phyloP scores from a whole-genome alignment of 139 green algal species.

The Coccomyxa sp. region DNA sequence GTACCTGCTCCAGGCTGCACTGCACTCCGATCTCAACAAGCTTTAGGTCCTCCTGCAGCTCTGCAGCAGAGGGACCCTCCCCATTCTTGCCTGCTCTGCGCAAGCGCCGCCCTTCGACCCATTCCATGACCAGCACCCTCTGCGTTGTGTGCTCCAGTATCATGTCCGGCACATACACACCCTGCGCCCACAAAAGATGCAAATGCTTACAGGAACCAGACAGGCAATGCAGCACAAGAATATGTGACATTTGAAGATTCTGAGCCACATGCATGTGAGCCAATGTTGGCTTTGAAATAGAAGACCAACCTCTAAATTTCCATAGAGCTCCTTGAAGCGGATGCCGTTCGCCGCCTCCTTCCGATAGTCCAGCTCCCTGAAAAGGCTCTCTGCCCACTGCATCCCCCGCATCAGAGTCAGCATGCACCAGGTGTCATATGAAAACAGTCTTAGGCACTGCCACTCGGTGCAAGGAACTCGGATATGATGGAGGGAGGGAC shows the following conservation, averaged over 20 bases:
- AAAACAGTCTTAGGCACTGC: background rate
- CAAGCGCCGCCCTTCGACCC: conserved; percentile 79
- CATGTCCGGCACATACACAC: conserved; percentile 57
- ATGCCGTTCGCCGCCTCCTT: conserved; percentile 69
- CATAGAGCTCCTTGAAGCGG: conserved; percentile 52
- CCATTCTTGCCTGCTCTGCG: conserved; percentile 33
- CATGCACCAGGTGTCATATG: too few species aligned
- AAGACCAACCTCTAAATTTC: conserved; percentile 49
- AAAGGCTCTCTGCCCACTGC: conserved; percentile 67
- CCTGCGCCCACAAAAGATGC: conserved; percentile 13
- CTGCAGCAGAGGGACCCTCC: background rate
- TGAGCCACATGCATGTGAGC: too few species aligned
- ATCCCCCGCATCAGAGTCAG: background rate
- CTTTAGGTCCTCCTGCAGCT: conserved; percentile 61
- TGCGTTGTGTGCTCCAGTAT: conserved; percentile 36
- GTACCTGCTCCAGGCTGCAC: conserved; percentile 33
- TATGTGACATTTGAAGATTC: background rate
- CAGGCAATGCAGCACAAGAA: background rate
- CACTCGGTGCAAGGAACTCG: background rate
- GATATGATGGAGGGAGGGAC: background rate
- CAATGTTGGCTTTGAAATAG: too few species aligned
- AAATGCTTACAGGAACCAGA: background rate
- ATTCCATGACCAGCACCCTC: conserved; percentile 86
- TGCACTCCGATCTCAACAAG: conserved; percentile 74
- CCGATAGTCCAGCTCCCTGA: conserved; percentile 85